A percentile compares a stretch with the other conserved stretches of the same genome.
phyloP scores from a whole-genome alignment of 2,329 filamentous ascomycete species.

The Chaetothyriales sp. region DNA sequence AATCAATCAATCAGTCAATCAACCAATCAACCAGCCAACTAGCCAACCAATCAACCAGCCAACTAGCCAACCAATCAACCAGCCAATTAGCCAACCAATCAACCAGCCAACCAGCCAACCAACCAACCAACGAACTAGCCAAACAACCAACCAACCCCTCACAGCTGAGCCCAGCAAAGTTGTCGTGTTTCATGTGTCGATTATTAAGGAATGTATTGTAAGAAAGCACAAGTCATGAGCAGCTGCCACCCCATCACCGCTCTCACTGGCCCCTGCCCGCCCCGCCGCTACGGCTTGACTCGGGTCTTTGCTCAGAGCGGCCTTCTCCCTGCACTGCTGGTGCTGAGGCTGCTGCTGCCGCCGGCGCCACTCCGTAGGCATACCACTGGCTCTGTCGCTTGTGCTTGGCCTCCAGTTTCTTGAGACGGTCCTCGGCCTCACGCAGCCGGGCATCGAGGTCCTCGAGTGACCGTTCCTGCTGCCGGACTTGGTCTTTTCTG shows the following conservation, averaged over 20 bases:
- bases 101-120: too few species aligned
- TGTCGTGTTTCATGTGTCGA: too few species aligned
- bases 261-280: background rate
- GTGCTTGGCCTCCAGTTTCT: constrained; percentile 21
- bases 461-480: constrained; percentile 67
- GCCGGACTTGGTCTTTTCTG: constrained; percentile 67
- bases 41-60: too few species aligned
- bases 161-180: too few species aligned
- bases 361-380: background rate
- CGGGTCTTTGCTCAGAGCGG: background rate
- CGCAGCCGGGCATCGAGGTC: constrained; percentile 70
- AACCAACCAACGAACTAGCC: too few species aligned
- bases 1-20: too few species aligned
- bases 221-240: too few species aligned
- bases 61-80: too few species aligned
- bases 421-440: constrained; percentile 71
- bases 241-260: background rate
- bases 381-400: constrained; percentile 8
- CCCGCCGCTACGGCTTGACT: background rate
- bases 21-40: too few species aligned
- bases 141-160: too few species aligned
- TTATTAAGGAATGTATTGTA: too few species aligned
- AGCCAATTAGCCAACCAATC: too few species aligned
- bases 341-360: background rate
- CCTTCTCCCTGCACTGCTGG: background rate